Evolutionary conservation across 2,329 filamentous ascomycete species (phyloP).

Genomic region (Xylariales sp.): DNA sequence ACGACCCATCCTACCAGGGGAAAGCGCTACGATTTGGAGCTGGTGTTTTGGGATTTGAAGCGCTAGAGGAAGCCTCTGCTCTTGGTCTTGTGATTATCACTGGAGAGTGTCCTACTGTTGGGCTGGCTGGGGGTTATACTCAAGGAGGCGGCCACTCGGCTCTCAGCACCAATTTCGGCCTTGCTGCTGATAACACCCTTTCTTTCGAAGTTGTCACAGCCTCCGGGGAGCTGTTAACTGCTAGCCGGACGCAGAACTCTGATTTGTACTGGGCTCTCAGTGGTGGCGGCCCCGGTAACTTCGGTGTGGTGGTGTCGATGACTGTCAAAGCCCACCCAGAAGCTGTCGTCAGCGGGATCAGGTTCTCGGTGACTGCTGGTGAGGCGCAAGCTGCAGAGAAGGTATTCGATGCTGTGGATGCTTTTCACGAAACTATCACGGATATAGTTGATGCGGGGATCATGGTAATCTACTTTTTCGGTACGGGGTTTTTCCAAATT

Average conservation of each 20-base stretch:
- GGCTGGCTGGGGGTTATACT: constrained; percentile 54
- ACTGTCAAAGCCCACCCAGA: constrained; percentile 17
- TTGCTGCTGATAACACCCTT: constrained; percentile 53
- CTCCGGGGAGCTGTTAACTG: constrained; percentile 25
- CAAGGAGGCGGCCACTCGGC: constrained; percentile 57
- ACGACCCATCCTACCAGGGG: constrained; percentile 35
- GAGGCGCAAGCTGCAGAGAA: constrained; percentile 11
- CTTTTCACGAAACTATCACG: constrained; percentile 17
- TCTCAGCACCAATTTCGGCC: constrained; percentile 49
- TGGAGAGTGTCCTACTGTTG: constrained; percentile 50
- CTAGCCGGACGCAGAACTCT: constrained; percentile 33
- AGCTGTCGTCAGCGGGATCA: constrained; percentile 12
- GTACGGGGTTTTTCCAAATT: constrained; percentile 12
- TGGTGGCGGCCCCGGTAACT: constrained; percentile 46
- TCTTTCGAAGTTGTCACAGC: constrained; percentile 41
- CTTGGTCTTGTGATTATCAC: constrained; percentile 37
- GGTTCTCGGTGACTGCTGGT: constrained; percentile 11
- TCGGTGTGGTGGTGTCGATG: constrained; percentile 35
- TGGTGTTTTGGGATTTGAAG: constrained; percentile 42
- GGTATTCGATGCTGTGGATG: constrained; percentile 14
- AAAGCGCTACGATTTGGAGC: constrained; percentile 44
- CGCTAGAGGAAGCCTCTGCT: constrained; percentile 29
- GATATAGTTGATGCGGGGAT: constrained; percentile 17
- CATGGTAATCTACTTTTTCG: constrained; percentile 17
- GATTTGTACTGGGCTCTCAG: constrained; percentile 52